Base-by-base conservation (phyloP, 129 eudicot genomes). In the Erigeron canadensis region DNA sequence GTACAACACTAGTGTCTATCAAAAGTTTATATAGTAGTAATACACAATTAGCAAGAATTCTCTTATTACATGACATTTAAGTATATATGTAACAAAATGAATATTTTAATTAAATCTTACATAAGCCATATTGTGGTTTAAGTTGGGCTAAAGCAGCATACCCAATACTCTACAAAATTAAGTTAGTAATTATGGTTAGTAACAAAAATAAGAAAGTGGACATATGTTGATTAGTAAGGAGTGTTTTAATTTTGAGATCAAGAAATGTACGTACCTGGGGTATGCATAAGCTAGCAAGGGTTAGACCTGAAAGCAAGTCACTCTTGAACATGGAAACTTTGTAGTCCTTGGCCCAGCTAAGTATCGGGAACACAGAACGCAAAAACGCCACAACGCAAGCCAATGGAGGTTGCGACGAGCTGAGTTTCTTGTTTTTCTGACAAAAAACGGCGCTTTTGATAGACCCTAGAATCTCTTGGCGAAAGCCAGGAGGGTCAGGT, bases 81-180 rank as follows among this genome's bases (percentile, higher is more conserved):
- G 18, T 9, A 12, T 12, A n/a, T n/a, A 13, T 11, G 0, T 13
- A 39, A 38, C 44, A 62, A 28, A 61, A 51, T 22, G 5, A 50
- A 18, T 22, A 40, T 18, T 28, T 0, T 10, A 60, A 59, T 40
- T 0, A 12, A 56, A 63, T 70, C 97, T 91, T 91, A 91, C 97
- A 88, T 53, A 91, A 78, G 16, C 97, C 97, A 82, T 83, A 86
- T 51, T 88, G 95, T 37, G 97, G 95, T 67, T 82, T 84, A 71
- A 91, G 86, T 66, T 91, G 90, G 0, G 97, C 97, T 71, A 91
- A 84, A 59, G 86, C 87, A 37, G 97, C 86, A 79, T 91, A 88
- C 8, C 92, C 97, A 58, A 91, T 91, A 76, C 90, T 87, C 97
- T 91, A 78, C 70, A 59, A 54, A 60, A n/a, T n/a, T n/a, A n/a